These are phyloP conservation scores for Pseudocercospora ulei DNA, from an alignment of 2,329 filamentous ascomycete species.

Conservation along the genomic window DNA sequence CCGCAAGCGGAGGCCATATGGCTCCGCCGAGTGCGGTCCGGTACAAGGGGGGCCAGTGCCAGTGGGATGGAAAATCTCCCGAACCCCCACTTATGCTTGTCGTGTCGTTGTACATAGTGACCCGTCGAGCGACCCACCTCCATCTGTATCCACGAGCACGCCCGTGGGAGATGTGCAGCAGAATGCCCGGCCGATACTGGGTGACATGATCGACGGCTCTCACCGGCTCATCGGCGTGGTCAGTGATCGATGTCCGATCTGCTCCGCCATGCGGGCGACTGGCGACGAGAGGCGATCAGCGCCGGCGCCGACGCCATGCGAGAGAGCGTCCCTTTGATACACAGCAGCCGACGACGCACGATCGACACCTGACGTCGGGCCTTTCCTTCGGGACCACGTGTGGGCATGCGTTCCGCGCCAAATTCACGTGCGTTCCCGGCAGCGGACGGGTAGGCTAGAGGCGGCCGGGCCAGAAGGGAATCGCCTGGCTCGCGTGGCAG, in stretches of 20 bases:
- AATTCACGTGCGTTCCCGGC: no score
- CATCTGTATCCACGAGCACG: slow-evolving; percentile 12
- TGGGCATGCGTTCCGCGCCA: no score
- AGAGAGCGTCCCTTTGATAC: no score
- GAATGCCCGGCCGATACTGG: slow-evolving; percentile 8
- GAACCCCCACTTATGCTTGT: slow-evolving; percentile 11
- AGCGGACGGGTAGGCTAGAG: no score
- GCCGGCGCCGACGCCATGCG: no score
- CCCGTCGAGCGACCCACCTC: slow-evolving; percentile 17
- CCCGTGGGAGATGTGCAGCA: slow-evolving; percentile 20
- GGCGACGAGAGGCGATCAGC: background rate
- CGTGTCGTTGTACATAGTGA: slow-evolving; percentile 16
- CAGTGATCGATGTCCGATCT: slow-evolving; percentile 1
- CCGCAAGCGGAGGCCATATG: slow-evolving; percentile 14
- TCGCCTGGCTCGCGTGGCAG: slow-evolving; percentile 5
- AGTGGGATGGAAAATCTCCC: background rate
- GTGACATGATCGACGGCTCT: slow-evolving; percentile 15
- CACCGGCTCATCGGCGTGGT: slow-evolving; percentile 10
- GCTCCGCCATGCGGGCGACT: background rate
- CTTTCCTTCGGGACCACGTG: no score
- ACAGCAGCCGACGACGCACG: no score
- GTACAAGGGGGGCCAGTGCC: slow-evolving; percentile 18
- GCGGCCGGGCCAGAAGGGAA: no score
- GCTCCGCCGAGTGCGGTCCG: slow-evolving; percentile 21
- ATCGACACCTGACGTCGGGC: no score